Conservation (phyloP, 768 basidiomycete species). For the Psilocybe sp. region DNA sequence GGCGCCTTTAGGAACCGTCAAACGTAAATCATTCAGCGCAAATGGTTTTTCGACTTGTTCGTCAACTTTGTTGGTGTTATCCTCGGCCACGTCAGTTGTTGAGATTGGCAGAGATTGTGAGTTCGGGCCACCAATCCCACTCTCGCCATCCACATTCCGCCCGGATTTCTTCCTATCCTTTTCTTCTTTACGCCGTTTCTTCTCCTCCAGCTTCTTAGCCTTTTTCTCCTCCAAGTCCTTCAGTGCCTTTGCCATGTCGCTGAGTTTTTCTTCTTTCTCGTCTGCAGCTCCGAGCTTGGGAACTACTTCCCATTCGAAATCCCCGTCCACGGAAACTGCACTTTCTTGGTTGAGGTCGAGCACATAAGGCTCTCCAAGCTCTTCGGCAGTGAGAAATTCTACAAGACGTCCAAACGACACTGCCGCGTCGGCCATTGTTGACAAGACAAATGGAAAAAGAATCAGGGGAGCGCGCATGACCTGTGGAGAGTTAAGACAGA, state of each 20-base stretch:
- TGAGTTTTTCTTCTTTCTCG: slow-evolving; percentile 15
- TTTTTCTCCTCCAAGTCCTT: slow-evolving; percentile 13
- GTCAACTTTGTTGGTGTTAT: slow-evolving; percentile 16
- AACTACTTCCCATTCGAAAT: slow-evolving; percentile 50
- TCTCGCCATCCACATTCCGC: slow-evolving; percentile 1
- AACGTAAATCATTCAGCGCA: slow-evolving; percentile 41
- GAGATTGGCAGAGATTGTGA: slow-evolving; percentile 2
- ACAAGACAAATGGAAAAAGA: slow-evolving; percentile 54
- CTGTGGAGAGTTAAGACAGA: slow-evolving; percentile 22
- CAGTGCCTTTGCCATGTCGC: slow-evolving; percentile 5
- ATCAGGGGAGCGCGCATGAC: slow-evolving; percentile 57
- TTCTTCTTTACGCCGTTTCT: slow-evolving; percentile 7
- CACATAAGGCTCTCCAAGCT: slow-evolving; percentile 42
- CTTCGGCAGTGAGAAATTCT: slow-evolving; percentile 51
- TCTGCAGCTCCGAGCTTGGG: slow-evolving; percentile 16
- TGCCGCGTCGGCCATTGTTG: slow-evolving; percentile 43
- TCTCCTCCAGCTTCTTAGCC: slow-evolving; percentile 9
- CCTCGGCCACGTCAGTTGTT: slow-evolving; percentile 4
- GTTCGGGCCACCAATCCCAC: background rate
- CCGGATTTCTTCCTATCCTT: slow-evolving; percentile 7
- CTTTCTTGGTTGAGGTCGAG: slow-evolving; percentile 34
- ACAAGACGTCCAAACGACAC: slow-evolving; percentile 49
- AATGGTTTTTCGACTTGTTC: slow-evolving; percentile 42
- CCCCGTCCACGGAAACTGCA: slow-evolving; percentile 47
- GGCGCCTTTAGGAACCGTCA: slow-evolving; percentile 49